These are phyloP conservation scores for Euclidium syriacum DNA, from an alignment of 345 rosid genomes.

Conservation along the genomic window DNA sequence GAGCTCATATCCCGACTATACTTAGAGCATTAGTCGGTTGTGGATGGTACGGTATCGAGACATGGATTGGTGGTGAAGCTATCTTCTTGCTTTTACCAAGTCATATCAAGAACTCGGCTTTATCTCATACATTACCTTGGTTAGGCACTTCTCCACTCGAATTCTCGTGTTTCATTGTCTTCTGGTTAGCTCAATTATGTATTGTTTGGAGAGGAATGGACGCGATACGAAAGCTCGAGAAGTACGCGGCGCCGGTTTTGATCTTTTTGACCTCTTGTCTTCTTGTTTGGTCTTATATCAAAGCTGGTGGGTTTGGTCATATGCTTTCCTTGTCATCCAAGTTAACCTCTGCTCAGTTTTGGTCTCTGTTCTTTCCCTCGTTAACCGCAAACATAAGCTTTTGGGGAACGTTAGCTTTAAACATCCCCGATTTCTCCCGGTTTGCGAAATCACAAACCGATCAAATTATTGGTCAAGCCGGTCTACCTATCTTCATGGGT, in stretches of 20 bases:
- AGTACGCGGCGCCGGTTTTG: slow-evolving; percentile 74
- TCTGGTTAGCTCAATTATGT: slow-evolving; percentile 75
- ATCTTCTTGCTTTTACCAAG: slow-evolving; percentile 72
- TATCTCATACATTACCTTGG: slow-evolving; percentile 54
- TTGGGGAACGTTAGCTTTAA: slow-evolving; percentile 87
- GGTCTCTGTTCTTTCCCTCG: slow-evolving; percentile 87
- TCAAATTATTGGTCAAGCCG: slow-evolving; percentile 74
- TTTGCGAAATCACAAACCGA: slow-evolving; percentile 68
- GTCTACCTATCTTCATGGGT: slow-evolving; percentile 91
- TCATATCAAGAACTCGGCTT: slow-evolving; percentile 40
- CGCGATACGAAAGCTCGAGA: slow-evolving; percentile 76
- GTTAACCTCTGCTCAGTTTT: slow-evolving; percentile 57
- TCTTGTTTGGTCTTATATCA: slow-evolving; percentile 71
- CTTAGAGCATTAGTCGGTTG: slow-evolving; percentile 90
- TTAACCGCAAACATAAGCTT: slow-evolving; percentile 92
- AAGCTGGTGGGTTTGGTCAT: slow-evolving; percentile 71
- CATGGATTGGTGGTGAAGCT: slow-evolving; percentile 98
- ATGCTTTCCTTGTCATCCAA: slow-evolving; percentile 68
- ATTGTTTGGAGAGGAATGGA: slow-evolving; percentile 75
- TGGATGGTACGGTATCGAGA: slow-evolving; percentile 97
- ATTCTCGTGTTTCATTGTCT: slow-evolving; percentile 69
- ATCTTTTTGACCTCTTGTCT: slow-evolving; percentile 61
- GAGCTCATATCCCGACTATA: slow-evolving; percentile 79
- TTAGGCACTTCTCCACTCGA: slow-evolving; percentile 85
- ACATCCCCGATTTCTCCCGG: slow-evolving; percentile 90